Conservation (phyloP, 495 filamentous ascomycete genomes). For the Penicillium lividum region DNA sequence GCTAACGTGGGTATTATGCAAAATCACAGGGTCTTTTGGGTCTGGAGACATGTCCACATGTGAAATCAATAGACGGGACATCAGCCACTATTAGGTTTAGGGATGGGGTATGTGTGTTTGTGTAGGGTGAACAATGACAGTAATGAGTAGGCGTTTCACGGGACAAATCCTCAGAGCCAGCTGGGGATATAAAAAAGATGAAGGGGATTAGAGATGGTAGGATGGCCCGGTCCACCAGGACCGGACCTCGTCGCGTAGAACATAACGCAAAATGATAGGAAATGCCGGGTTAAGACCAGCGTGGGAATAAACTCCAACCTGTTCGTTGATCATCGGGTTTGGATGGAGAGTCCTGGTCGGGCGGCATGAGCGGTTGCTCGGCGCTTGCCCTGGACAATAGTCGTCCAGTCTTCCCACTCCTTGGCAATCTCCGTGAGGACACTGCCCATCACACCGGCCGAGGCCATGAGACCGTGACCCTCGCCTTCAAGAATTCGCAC, state of each 20-base stretch:
- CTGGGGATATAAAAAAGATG: slow-evolving; percentile 19
- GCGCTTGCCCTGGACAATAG: slow-evolving; percentile 56
- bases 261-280: slow-evolving; percentile 9
- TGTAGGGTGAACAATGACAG: background rate
- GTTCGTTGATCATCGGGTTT: slow-evolving; percentile 14
- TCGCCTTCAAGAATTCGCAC: slow-evolving; percentile 89
- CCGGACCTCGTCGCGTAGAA: background rate
- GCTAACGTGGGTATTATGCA: slow-evolving; percentile 33
- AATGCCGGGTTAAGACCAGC: background rate
- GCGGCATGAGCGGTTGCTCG: slow-evolving; percentile 30
- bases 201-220: slow-evolving; percentile 15
- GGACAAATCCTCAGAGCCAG: slow-evolving; percentile 29
- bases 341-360: slow-evolving; percentile 26
- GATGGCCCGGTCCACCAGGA: slow-evolving; percentile 12
- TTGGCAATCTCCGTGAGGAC: slow-evolving; percentile 89
- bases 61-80: slow-evolving; percentile 27
- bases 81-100: slow-evolving; percentile 28
- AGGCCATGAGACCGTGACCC: slow-evolving; percentile 96
- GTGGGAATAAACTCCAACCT: background rate
- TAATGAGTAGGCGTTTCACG: slow-evolving; percentile 2
- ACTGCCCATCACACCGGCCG: slow-evolving; percentile 85
- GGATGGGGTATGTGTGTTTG: slow-evolving; percentile 9
- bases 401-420: slow-evolving; percentile 95
- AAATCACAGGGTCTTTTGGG: slow-evolving; percentile 25
- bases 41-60: slow-evolving; percentile 24